phyloP scores from a whole-genome alignment of 140 eudicot species.

The Cichorium intybus region DNA sequence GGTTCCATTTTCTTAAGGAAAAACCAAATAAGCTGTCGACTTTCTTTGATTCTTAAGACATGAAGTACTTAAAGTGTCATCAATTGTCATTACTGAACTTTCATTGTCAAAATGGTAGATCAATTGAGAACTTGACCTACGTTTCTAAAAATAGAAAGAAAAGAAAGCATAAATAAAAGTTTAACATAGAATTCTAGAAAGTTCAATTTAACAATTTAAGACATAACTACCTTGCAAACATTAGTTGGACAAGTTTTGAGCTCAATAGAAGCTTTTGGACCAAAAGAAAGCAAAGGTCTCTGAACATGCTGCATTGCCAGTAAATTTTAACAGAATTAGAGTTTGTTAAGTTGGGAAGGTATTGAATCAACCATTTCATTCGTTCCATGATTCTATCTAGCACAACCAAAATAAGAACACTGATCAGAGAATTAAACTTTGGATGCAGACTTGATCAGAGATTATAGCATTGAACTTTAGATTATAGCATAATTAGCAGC shows the following conservation, averaged over 20 bases:
- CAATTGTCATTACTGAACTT: conserved; percentile 47
- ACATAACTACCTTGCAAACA: conserved; percentile 68
- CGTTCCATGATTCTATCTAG: conserved; percentile 6
- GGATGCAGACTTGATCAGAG: too few species aligned
- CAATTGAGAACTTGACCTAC: conserved; percentile 69
- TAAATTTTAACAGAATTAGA: neutral
- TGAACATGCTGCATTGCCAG: conserved; percentile 99
- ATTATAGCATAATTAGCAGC: too few species aligned
- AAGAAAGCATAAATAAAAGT: conserved; percentile 5
- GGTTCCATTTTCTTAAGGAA: conserved; percentile 54
- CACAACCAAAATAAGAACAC: too few species aligned
- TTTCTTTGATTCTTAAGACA: conserved; percentile 79
- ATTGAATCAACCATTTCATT: neutral
- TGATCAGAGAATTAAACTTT: too few species aligned
- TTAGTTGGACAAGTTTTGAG: conserved; percentile 73
- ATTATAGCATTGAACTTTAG: too few species aligned
- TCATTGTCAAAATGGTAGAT: conserved; percentile 69
- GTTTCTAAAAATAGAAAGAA: conserved; percentile 55
- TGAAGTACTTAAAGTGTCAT: conserved; percentile 76
- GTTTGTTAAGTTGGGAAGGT: neutral
- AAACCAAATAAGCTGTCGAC: conserved; percentile 49
- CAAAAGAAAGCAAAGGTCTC: conserved; percentile 86
- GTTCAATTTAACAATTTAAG: neutral
- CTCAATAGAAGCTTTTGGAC: conserved; percentile 87
- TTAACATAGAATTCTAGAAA: neutral